Evolutionary conservation across 202 grass and related monocot genomes (phyloP).

Genomic region (Tripidium arundinaceum): DNA sequence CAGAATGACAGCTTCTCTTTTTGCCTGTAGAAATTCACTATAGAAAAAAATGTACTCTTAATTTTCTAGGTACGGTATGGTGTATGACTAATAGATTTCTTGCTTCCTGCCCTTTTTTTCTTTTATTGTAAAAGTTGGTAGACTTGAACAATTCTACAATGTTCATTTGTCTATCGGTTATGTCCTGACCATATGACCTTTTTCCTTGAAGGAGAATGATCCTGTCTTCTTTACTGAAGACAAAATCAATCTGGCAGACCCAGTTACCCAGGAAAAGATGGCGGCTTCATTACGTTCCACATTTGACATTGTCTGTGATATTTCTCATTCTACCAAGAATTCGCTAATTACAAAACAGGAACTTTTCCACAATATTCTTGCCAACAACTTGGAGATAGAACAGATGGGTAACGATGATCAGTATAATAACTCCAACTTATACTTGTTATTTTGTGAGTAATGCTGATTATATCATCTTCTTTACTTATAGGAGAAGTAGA

Average conservation of each 20-base stretch:
- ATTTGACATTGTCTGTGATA: constrained; percentile 69
- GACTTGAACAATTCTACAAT: background rate
- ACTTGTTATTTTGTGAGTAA: constrained; percentile 9
- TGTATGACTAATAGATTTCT: background rate
- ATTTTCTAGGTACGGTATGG: background rate
- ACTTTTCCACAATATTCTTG: constrained; percentile 86
- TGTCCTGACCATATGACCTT: constrained; percentile 22
- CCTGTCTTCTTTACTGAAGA: constrained; percentile 8
- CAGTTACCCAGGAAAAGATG: constrained; percentile 34
- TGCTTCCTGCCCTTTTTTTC: background rate
- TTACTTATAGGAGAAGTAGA: constrained; percentile 70
- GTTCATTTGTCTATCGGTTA: background rate
- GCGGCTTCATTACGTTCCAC: constrained; percentile 48
- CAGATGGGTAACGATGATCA: constrained; percentile 52
- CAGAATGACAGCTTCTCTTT: background rate
- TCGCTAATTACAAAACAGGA: constrained; percentile 73
- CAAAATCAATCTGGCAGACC: constrained; percentile 23
- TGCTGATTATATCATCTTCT: background rate
- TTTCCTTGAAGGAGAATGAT: constrained; percentile 45
- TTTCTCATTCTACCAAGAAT: constrained; percentile 67
- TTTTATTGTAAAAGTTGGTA: background rate
- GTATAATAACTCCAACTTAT: background rate
- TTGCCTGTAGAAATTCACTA: background rate
- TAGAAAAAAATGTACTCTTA: background rate
- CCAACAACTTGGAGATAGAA: constrained; percentile 92